Base-by-base conservation (phyloP, 768 basidiomycete species). In the Phylloporus sp. region DNA sequence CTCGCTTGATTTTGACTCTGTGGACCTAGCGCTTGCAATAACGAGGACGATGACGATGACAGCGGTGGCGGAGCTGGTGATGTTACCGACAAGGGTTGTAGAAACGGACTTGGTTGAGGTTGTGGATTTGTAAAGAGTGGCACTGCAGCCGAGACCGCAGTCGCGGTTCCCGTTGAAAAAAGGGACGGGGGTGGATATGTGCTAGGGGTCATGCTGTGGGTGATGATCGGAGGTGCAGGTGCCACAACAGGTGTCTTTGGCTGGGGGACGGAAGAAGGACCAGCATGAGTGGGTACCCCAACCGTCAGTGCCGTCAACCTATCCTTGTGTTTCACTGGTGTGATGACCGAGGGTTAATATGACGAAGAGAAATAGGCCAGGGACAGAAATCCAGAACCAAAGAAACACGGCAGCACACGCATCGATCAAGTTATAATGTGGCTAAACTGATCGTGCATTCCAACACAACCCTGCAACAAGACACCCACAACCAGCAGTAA, bases 121-220 rank as follows among this genome's bases (percentile, higher is more conserved):
- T 63, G 62, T 2, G 52, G 11, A 35, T 50, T 55, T 0, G 57
- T 34, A 44, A 63, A 50, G n/a, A 59, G 27, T 0, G 60, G 50
- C 15, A 53, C 39, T 18, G 46, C 50, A 23, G 54, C 50, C 7
- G 58, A 49, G 1, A 46, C 38, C 13, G 46, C 26, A n/a, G 46
- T 59, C 26, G 53, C 55, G 9, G 50, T 24, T 7, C 54, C 49
- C 15, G 56, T 48, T 24, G 54, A 54, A 22, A 62, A 55, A 35
- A 65, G 56, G 26, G 58, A 57, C 15, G 55, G 62, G 1, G 69
- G 58, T 23, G 63, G 63, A 37, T 65, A 65, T 1, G 65, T 65
- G 17, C 54, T 66, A 15, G 63, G 63, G 1, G 63, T 65, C 63
- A 66, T 64, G 26, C 62, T 66, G 29, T 64, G 56, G 3, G 24